These are phyloP conservation scores for Eucalyptus decipiens DNA, from an alignment of 345 rosid genomes.

Conservation along the genomic window DNA sequence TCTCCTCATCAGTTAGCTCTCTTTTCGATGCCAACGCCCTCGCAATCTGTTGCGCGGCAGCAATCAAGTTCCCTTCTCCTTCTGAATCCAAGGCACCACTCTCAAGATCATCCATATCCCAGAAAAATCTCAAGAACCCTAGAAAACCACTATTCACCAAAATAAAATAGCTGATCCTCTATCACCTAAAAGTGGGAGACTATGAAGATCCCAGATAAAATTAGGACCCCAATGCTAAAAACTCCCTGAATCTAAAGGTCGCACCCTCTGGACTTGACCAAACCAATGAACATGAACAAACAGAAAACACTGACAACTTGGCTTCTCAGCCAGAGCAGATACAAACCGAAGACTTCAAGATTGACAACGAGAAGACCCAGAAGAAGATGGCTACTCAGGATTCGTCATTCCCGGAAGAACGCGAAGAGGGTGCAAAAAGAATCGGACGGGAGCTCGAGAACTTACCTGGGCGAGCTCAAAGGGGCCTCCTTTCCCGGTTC, in stretches of 20 bases:
- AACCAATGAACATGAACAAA: not conserved
- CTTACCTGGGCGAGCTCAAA: not conserved
- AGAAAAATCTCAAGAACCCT: not conserved
- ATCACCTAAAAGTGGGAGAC: not conserved
- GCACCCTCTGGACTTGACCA: not conserved
- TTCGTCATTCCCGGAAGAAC: not conserved
- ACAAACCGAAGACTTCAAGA: not conserved
- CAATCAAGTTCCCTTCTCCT: slow-evolving; percentile 54
- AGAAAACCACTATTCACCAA: not conserved
- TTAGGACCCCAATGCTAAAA: not conserved
- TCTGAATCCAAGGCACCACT: slow-evolving; percentile 1
- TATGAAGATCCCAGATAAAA: not conserved
- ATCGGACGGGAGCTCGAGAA: not conserved
- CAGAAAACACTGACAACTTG: not conserved
- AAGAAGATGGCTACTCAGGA: not conserved
- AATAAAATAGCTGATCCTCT: not conserved
- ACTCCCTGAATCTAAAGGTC: not conserved
- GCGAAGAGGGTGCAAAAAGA: not conserved
- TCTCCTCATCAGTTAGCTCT: slow-evolving; percentile 45
- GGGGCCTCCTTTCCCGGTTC: not conserved
- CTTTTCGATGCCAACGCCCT: slow-evolving; percentile 46
- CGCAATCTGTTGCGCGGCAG: slow-evolving; percentile 45
- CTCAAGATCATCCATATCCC: not conserved
- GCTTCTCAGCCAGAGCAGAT: not conserved
- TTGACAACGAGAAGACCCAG: not conserved